phyloP scores from a whole-genome alignment of 2,329 filamentous ascomycete genomes.

The Fusarium luffae region DNA sequence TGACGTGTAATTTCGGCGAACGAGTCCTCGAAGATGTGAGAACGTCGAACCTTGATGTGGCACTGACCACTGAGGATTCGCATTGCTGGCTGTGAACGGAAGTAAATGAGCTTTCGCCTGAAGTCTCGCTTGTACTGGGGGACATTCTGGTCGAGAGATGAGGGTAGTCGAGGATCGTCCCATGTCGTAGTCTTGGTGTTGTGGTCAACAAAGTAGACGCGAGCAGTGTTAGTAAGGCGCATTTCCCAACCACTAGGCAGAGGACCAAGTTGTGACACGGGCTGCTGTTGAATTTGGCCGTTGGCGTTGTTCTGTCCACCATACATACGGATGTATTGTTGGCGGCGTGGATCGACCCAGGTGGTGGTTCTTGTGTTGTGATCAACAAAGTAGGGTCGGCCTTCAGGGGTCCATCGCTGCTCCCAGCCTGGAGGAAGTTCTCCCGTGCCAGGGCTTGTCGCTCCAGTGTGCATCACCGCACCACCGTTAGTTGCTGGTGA shows the following conservation, averaged over 20 bases:
- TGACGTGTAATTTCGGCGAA: conserved; percentile 99
- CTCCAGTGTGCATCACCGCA: conserved; percentile 94
- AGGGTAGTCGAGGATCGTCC: conserved; percentile 96
- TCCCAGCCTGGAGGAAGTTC: conserved; percentile 98
- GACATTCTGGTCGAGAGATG: conserved; percentile 96
- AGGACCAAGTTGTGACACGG: conserved; percentile 94
- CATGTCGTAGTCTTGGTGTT: conserved; percentile 99
- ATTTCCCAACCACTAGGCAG: conserved; percentile 99
- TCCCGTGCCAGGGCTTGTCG: conserved; percentile 90
- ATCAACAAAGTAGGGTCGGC: conserved; percentile 95
- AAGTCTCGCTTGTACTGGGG: conserved; percentile 99
- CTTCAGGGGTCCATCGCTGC: conserved; percentile 93
- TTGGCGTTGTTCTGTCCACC: conserved; percentile 85
- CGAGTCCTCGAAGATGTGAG: conserved; percentile 98
- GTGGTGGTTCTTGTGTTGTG: conserved; percentile 98
- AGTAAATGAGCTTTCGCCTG: conserved; percentile 97
- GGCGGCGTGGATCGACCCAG: conserved; percentile 96
- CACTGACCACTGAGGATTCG: conserved; percentile 96
- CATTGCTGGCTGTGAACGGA: conserved; percentile 96
- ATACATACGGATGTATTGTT: conserved; percentile 99
- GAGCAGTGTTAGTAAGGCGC: conserved; percentile 96
- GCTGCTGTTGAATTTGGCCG: conserved; percentile 94
- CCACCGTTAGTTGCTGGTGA: conserved; percentile 61
- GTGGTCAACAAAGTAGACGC: conserved; percentile 99
- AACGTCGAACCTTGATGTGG: conserved; percentile 95